Percentiles rank a stretch among this genome's conserved stretches.
Evolutionary conservation across 441 rosid genomes (phyloP).

Genomic region (Populus tomentosa): DNA sequence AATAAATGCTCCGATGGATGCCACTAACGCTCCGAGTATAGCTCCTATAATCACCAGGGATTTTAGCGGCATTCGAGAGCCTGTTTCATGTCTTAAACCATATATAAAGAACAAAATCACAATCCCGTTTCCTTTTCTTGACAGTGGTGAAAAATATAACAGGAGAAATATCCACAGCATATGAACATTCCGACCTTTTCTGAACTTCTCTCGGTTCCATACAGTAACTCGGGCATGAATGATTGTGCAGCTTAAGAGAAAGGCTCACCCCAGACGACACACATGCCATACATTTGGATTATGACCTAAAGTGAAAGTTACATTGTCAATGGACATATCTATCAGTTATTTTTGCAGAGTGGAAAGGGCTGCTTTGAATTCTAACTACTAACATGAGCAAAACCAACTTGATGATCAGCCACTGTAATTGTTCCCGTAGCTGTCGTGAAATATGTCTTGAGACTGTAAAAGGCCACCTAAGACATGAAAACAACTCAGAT

Average conservation of each 20-base stretch:
- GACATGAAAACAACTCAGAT: slow-evolving; percentile 22
- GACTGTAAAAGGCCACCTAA: slow-evolving; percentile 76
- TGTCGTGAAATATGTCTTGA: slow-evolving; percentile 78
- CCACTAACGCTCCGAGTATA: slow-evolving; percentile 59
- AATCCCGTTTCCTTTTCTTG: not conserved
- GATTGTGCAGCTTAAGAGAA: slow-evolving; percentile 95
- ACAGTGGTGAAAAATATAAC: not conserved
- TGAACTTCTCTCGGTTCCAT: slow-evolving; percentile 58
- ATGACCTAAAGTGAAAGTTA: slow-evolving; percentile 45
- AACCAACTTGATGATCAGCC: slow-evolving; percentile 89
- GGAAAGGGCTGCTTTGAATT: slow-evolving; percentile 2
- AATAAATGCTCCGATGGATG: slow-evolving; percentile 57
- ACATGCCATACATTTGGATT: slow-evolving; percentile 71
- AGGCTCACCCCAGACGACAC: slow-evolving; percentile 81
- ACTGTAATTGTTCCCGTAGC: slow-evolving; percentile 74
- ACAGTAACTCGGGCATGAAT: slow-evolving; percentile 88
- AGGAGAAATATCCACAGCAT: not conserved
- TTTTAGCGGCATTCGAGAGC: slow-evolving; percentile 74
- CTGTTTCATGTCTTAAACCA: slow-evolving; percentile 33
- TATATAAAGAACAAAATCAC: not conserved
- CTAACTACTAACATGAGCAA: not conserved
- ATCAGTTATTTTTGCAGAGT: not conserved
- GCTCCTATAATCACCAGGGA: slow-evolving; percentile 81
- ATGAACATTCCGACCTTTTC: slow-evolving; percentile 24
- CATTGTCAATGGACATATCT: not conserved